These are phyloP conservation scores for Penicillium paneum DNA, from an alignment of 2,329 filamentous ascomycete species.

Conservation along the genomic window DNA sequence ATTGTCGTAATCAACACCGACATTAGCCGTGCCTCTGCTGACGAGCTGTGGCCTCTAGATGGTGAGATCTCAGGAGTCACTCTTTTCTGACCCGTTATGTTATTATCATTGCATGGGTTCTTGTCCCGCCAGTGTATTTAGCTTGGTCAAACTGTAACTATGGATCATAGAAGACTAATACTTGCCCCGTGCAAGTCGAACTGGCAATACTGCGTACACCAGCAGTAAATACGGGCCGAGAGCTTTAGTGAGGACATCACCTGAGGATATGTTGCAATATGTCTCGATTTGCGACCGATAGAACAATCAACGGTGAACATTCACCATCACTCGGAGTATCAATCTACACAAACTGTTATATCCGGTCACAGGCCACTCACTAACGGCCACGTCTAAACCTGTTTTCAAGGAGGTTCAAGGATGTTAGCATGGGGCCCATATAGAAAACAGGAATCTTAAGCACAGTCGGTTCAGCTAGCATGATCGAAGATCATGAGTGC, in stretches of 20 bases:
- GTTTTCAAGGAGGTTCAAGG: not conserved
- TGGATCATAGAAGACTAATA: not conserved
- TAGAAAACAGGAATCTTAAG: not conserved
- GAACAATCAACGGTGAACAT: not conserved
- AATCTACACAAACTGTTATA: not conserved
- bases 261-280: conserved; percentile 12
- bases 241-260: not conserved
- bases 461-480: not conserved
- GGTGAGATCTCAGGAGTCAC: not conserved
- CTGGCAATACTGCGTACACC: not conserved
- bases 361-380: not conserved
- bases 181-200: no score
- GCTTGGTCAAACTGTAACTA: not conserved
- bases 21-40: not conserved
- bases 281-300: not conserved
- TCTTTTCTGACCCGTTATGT: not conserved
- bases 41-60: not conserved
- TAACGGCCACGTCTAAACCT: not conserved
- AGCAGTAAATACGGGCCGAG: not conserved
- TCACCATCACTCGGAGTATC: not conserved
- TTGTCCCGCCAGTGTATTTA: not conserved
- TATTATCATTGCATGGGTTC: not conserved
- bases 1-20: not conserved
- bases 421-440: not conserved
- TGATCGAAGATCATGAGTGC: not conserved